Base-by-base conservation (phyloP, 2,329 filamentous ascomycete genomes). In the Exophiala spinifera region DNA sequence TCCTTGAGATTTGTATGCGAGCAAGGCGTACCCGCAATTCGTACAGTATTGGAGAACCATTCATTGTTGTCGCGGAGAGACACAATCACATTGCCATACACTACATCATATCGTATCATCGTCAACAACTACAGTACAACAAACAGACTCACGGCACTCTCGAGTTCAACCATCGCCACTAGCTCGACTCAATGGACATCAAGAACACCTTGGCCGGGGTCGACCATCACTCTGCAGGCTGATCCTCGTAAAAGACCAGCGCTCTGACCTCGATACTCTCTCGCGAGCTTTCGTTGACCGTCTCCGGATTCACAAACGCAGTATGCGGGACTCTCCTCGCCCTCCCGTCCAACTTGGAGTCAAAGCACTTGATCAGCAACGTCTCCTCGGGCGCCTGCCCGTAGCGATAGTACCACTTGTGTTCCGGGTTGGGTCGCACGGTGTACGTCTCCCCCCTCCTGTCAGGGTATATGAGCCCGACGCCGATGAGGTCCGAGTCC, bases 351-450 rank as follows among this genome's bases (percentile, higher is more conserved):
- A 70, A 70, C 72, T 81, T 79, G 21, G 72, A 79, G 66, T 85
- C 83, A 63, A 79, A 85, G 62, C 80, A 83, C 66, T 85, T 85
- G 67, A 85, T 81, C 40, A 85, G 62, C 2, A 81, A 71, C 3
- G 80, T 77, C 69, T 85, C 75, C 3, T 78, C 71, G 0, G 80
- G 79, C 0, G 70, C 73, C 63, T 83, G 75, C 1, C 71, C 72
- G 45, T 72, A 72, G 56, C 78, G 72, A 65, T 80, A 83, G 64
- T 76, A 79, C 80, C 80, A 83, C 62, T 68, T 71, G 36, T 81
- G 77, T 1, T 60, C 51, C 0, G 64, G 60, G 54, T 73, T 72
- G 48, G 76, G 61, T n/a, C 68, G 69, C 1, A 80, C 74, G 0
- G 65, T 59, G 56, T 74, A 77, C 10, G 77, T 81, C 69, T 80